Percentiles rank a stretch among this genome's conserved stretches.
Evolutionary conservation across 805 yeast genomes (phyloP).

Genomic region (Grigorovia transvaalensis): DNA sequence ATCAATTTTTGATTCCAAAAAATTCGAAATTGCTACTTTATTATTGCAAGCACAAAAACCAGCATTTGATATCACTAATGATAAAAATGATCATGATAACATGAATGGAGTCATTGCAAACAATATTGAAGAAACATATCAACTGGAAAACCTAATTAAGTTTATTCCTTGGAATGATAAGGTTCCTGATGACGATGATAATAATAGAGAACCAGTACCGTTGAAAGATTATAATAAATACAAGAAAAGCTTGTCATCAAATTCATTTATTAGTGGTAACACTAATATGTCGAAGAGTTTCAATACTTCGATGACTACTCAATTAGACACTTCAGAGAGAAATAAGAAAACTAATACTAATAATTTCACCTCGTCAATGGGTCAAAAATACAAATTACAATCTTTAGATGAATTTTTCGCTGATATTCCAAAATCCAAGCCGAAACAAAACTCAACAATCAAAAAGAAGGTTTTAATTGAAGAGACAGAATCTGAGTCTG

Average conservation of each 20-base stretch:
- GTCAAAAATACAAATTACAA: constrained; percentile 45
- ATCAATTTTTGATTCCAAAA: constrained; percentile 43
- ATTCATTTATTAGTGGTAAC: constrained; percentile 8
- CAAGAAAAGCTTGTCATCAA: constrained; percentile 27
- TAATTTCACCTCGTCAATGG: background rate
- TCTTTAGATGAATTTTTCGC: constrained; percentile 82
- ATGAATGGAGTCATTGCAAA: constrained; percentile 5
- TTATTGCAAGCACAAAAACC: constrained; percentile 73
- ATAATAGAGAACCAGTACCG: constrained; percentile 31
- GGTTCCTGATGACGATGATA: constrained; percentile 6
- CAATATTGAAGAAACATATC: background rate
- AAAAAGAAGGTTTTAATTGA: constrained; percentile 24
- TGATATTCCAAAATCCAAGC: constrained; percentile 27
- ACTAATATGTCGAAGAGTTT: constrained; percentile 1
- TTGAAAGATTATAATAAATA: constrained; percentile 32
- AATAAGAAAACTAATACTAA: background rate
- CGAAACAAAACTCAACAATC: background rate
- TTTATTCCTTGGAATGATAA: constrained; percentile 15
- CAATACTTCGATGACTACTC: too few species aligned
- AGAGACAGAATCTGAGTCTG: constrained; percentile 12
- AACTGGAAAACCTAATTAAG: constrained; percentile 1
- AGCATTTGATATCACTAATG: constrained; percentile 30
- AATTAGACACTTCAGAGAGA: too few species aligned
- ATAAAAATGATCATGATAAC: background rate
- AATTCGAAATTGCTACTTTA: constrained; percentile 54